Percentiles rank a stretch among this genome's conserved stretches.
phyloP scores from a whole-genome alignment of 805 yeast genomes.

The Ogataea siamensis region DNA sequence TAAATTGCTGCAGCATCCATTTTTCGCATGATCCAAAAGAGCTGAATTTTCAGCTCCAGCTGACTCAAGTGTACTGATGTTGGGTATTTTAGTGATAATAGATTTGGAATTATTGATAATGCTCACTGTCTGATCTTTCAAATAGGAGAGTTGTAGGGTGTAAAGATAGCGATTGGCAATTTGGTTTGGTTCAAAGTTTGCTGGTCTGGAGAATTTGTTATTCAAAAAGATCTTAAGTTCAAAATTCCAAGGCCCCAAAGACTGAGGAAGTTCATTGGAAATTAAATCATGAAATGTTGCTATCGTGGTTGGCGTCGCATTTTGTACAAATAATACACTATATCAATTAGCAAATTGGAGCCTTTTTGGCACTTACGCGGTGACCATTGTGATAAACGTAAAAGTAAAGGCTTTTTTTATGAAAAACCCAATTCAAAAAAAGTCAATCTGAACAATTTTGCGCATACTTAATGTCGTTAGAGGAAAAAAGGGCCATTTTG shows the following conservation, averaged over 20 bases:
- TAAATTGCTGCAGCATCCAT: constrained; percentile 54
- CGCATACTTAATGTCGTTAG: constrained; percentile 30
- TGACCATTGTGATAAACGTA: too few relatives aligned
- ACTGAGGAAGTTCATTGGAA: constrained; percentile 61
- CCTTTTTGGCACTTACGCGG: constrained; percentile 33
- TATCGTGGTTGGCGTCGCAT: constrained; percentile 58
- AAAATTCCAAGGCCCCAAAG: constrained; percentile 65
- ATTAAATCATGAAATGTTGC: constrained; percentile 69
- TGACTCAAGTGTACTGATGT: constrained; percentile 16
- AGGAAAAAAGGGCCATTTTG: constrained; percentile 37
- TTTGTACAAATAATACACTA: constrained; percentile 41
- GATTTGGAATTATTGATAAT: constrained; percentile 45
- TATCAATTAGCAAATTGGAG: neutral
- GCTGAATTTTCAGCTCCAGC: constrained; percentile 24
- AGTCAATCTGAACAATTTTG: neutral
- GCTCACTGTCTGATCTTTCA: constrained; percentile 45
- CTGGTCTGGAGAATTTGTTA: constrained; percentile 52
- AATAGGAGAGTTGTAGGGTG: constrained; percentile 50
- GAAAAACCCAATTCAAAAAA: too few relatives aligned
- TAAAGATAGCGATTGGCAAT: constrained; percentile 45
- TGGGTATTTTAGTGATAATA: constrained; percentile 32
- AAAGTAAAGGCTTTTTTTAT: too few relatives aligned
- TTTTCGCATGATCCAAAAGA: constrained; percentile 27
- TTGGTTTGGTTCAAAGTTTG: constrained; percentile 35
- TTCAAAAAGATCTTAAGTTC: constrained; percentile 66